Percentiles rank a stretch among this genome's conserved stretches.
Conservation (phyloP, 129 eudicot genomes). For the Daucus carota region DNA sequence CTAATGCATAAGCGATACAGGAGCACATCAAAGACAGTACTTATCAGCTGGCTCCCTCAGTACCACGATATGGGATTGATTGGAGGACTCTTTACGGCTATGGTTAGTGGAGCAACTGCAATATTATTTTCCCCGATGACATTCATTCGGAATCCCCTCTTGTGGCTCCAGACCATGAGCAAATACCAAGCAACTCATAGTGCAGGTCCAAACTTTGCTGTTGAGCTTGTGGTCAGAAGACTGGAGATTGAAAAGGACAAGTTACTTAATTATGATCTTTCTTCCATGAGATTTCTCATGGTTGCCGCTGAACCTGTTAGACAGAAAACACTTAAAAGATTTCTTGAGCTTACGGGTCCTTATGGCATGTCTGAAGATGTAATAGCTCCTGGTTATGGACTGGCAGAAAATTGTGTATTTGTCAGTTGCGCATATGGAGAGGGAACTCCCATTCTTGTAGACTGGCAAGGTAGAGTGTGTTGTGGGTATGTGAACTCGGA, state of each 20-base stretch:
- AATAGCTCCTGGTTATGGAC: slow-evolving; percentile 84
- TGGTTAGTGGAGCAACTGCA: slow-evolving; percentile 72
- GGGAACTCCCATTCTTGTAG: slow-evolving; percentile 57
- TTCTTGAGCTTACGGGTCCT: slow-evolving; percentile 58
- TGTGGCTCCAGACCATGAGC: slow-evolving; percentile 70
- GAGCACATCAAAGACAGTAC: slow-evolving; percentile 68
- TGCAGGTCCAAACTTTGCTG: slow-evolving; percentile 82
- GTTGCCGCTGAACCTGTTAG: slow-evolving; percentile 90
- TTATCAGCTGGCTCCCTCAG: slow-evolving; percentile 93
- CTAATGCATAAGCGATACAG: slow-evolving; percentile 59
- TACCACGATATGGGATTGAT: slow-evolving; percentile 91
- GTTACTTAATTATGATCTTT: slow-evolving; percentile 45
- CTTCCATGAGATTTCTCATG: slow-evolving; percentile 72
- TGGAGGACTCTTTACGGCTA: slow-evolving; percentile 74
- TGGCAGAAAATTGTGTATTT: slow-evolving; percentile 85
- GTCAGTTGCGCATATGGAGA: slow-evolving; percentile 82
- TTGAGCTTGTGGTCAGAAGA: slow-evolving; percentile 67
- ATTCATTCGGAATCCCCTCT: slow-evolving; percentile 63
- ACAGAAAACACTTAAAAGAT: slow-evolving; percentile 52
- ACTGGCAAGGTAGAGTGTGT: slow-evolving; percentile 88
- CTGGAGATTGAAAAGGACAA: slow-evolving; percentile 50
- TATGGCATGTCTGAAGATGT: slow-evolving; percentile 68
- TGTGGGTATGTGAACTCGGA: slow-evolving; percentile 51
- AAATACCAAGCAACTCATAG: slow-evolving; percentile 75
- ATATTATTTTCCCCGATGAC: slow-evolving; percentile 65